phyloP scores from a whole-genome alignment of 306 rosid genomes.

The Vigna nakashimae region DNA sequence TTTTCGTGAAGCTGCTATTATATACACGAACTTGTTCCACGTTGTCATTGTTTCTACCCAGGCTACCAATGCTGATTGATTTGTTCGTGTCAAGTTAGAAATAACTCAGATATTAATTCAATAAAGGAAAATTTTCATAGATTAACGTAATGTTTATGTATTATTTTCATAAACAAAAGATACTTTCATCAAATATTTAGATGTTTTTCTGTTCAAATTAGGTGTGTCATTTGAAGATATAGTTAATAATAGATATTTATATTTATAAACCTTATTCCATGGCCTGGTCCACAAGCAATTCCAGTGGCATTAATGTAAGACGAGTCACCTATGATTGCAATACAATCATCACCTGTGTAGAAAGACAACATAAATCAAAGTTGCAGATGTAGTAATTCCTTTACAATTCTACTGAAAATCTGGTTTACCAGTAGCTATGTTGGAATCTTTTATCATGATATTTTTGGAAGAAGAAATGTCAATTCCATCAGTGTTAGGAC shows the following conservation, averaged over 20 bases:
- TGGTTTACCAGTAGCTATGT: constrained; percentile 44
- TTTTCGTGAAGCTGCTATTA: constrained; percentile 28
- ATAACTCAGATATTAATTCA: background rate
- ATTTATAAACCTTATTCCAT: constrained; percentile 50
- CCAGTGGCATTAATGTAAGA: constrained; percentile 40
- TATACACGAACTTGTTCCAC: constrained; percentile 42
- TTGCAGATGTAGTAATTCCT: background rate
- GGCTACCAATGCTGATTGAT: constrained; percentile 53
- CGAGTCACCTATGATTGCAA: constrained; percentile 42
- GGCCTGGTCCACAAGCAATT: constrained; percentile 60
- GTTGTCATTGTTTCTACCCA: constrained; percentile 38
- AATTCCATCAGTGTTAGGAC: constrained; percentile 64
- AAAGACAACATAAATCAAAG: background rate
- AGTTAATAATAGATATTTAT: background rate
- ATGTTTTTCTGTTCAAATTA: background rate
- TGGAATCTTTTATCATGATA: constrained; percentile 34
- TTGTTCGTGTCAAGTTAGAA: background rate
- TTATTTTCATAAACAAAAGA: no score
- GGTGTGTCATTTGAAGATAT: background rate
- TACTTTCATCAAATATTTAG: background rate
- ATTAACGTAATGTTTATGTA: no score
- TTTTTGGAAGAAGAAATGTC: constrained; percentile 26
- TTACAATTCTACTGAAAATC: background rate
- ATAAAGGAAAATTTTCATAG: background rate
- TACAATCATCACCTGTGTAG: constrained; percentile 55